Conservation (phyloP, 176 grass and related monocot species). For the Zoysia japonica region DNA sequence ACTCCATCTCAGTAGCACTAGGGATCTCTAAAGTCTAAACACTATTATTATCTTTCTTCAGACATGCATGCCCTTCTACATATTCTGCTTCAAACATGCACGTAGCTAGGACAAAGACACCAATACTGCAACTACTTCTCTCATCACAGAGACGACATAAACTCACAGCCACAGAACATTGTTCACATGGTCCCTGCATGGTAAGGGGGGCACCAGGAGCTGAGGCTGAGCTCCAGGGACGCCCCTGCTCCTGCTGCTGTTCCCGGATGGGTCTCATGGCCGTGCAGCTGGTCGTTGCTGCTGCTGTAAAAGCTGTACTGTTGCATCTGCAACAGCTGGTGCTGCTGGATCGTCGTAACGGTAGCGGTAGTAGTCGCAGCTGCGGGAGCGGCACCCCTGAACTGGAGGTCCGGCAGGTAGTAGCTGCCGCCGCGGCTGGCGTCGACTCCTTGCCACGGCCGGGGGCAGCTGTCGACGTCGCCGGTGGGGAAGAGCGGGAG, state of each 20-base stretch:
- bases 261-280: slow-evolving; percentile 20
- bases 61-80: slow-evolving; percentile 40
- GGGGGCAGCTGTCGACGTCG: not conserved
- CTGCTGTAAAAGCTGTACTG: slow-evolving; percentile 45
- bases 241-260: slow-evolving; percentile 10
- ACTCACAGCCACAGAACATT: not conserved
- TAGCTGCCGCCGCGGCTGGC: not conserved
- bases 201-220: slow-evolving; percentile 50
- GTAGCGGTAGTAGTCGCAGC: not conserved
- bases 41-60: not conserved
- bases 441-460: not conserved
- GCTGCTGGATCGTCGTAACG: slow-evolving; percentile 34
- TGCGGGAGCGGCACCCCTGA: slow-evolving; percentile 25
- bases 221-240: slow-evolving; percentile 72
- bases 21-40: not conserved
- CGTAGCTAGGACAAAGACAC: slow-evolving; percentile 31
- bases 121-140: not conserved
- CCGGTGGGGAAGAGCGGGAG: slow-evolving; percentile 65
- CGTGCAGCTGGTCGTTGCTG: slow-evolving; percentile 27
- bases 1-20: not conserved
- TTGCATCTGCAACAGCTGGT: slow-evolving; percentile 30
- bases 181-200: slow-evolving; percentile 59
- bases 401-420: slow-evolving; percentile 16
- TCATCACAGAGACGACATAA: not conserved
- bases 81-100: not conserved